A percentile compares a stretch with the other conserved stretches of the same genome.
These are phyloP conservation scores for Liquidambar formosana DNA, from an alignment of 164 flowering plant species.

Conservation along the genomic window DNA sequence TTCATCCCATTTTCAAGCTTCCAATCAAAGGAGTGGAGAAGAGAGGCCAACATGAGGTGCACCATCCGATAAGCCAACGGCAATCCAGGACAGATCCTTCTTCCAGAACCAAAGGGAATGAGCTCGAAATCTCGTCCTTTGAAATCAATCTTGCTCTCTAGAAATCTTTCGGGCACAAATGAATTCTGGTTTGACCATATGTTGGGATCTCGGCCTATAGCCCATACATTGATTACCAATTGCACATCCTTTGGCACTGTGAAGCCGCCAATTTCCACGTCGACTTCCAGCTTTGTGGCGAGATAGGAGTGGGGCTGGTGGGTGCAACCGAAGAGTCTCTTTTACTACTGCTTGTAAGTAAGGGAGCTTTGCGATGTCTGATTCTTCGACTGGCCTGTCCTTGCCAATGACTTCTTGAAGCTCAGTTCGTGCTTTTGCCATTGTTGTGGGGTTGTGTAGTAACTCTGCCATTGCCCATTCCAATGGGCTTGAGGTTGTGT, in stretches of 20 bases:
- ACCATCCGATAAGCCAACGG: constrained; percentile 27
- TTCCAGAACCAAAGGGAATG: constrained; percentile 34
- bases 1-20: too few species aligned
- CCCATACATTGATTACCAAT: constrained; percentile 39
- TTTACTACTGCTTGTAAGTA: constrained; percentile 28
- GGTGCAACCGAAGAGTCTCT: constrained; percentile 31
- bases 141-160: too few species aligned
- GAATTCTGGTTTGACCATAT: constrained; percentile 28
- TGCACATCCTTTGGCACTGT: constrained; percentile 35
- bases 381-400: constrained; percentile 11
- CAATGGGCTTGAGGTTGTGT: too few species aligned
- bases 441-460: constrained; percentile 21
- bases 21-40: constrained; percentile 27
- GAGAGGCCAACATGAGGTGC: constrained; percentile 21
- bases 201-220: constrained; percentile 32
- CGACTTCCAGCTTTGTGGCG: constrained; percentile 26
- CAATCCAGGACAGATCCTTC: constrained; percentile 35
- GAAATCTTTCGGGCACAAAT: constrained; percentile 40
- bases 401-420: constrained; percentile 17
- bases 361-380: too few species aligned
- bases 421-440: constrained; percentile 24
- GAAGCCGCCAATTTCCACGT: constrained; percentile 30
- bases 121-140: too few species aligned
- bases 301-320: constrained; percentile 21
- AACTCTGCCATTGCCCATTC: too few species aligned